Percentiles rank a stretch among this genome's conserved stretches.
These are phyloP conservation scores for Falciphora oryzae DNA, from an alignment of 2,329 filamentous ascomycete genomes.

Conservation along the genomic window DNA sequence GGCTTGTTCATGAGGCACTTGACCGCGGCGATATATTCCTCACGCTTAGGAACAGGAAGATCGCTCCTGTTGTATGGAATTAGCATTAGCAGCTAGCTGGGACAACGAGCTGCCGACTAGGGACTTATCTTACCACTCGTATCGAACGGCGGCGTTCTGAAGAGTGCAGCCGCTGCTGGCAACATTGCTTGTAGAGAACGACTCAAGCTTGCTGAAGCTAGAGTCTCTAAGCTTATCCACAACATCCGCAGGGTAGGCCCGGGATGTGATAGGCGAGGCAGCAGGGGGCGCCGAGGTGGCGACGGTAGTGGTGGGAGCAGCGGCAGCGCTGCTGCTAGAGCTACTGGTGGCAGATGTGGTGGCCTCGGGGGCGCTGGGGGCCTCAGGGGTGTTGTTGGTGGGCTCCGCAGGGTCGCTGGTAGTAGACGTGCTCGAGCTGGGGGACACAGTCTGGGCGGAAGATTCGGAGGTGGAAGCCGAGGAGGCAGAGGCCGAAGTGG, in stretches of 20 bases:
- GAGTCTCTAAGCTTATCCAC: constrained; percentile 23
- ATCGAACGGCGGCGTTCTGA: constrained; percentile 21
- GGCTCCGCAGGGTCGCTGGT: neutral
- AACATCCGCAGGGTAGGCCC: constrained; percentile 20
- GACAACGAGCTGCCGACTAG: neutral
- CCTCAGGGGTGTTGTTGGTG: no score
- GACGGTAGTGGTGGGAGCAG: neutral
- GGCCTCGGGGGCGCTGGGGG: neutral
- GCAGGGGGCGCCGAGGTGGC: neutral
- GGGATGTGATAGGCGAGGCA: constrained; percentile 9
- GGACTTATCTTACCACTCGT: constrained; percentile 20
- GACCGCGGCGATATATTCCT: constrained; percentile 22
- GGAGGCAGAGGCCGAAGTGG: neutral
- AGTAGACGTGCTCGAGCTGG: neutral
- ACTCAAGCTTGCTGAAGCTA: constrained; percentile 24
- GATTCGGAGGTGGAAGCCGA: neutral
- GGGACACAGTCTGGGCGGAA: no score
- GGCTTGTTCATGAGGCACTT: constrained; percentile 23
- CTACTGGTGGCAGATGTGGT: neutral
- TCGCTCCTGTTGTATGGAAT: constrained; percentile 17
- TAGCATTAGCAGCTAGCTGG: neutral
- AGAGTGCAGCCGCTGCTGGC: constrained; percentile 23
- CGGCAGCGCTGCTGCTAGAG: neutral
- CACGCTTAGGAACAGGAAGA: constrained; percentile 18
- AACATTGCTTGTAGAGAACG: constrained; percentile 20